Conservation (phyloP, 768 basidiomycete genomes). For the Trametes elegans region DNA sequence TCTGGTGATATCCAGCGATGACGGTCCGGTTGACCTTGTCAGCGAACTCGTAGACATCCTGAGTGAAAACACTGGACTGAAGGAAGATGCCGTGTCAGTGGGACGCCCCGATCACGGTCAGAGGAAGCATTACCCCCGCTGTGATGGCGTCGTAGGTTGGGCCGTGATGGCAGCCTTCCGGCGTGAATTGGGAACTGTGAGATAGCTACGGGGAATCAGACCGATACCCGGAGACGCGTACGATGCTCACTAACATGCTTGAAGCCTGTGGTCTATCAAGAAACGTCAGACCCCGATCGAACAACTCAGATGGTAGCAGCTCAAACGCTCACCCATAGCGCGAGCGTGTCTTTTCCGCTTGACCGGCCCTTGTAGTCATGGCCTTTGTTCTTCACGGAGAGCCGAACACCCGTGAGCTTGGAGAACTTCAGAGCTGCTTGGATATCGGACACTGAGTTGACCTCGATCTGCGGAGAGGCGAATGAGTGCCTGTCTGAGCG, state of each 20-base stretch:
- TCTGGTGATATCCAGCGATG: constrained; percentile 34
- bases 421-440: constrained; percentile 30
- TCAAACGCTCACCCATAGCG: constrained; percentile 28
- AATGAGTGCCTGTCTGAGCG: not conserved
- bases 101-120: not conserved
- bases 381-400: constrained; percentile 35
- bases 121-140: constrained; percentile 26
- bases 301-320: too few relatives aligned
- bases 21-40: constrained; percentile 36
- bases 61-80: constrained; percentile 33
- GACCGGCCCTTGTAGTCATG: constrained; percentile 36
- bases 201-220: constrained; percentile 4
- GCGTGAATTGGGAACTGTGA: constrained; percentile 15
- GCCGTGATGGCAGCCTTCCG: constrained; percentile 21
- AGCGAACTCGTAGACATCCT: constrained; percentile 35
- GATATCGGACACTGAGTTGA: constrained; percentile 22
- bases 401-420: constrained; percentile 20
- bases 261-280: too few relatives aligned
- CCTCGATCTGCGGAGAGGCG: constrained; percentile 25
- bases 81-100: not conserved
- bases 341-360: constrained; percentile 25
- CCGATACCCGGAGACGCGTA: not conserved
- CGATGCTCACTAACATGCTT: not conserved
- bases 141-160: constrained; percentile 31
- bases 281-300: not conserved